Evolutionary conservation across 1,284 basidiomycete genomes (phyloP).

Genomic region (Xanthoconium separans): DNA sequence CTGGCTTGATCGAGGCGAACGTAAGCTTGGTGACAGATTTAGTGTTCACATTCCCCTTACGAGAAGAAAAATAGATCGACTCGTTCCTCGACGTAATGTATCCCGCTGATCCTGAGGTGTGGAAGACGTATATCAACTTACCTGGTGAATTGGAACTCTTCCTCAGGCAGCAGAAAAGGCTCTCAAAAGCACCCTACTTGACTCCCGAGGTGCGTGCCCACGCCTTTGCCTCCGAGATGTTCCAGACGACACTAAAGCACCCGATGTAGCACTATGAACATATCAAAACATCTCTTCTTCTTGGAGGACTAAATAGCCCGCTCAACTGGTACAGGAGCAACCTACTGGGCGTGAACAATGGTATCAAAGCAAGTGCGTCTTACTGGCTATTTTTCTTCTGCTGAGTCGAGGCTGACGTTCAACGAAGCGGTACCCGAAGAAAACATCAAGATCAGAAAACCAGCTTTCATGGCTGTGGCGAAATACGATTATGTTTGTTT

Average conservation of each 20-base stretch:
- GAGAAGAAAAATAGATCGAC: constrained; percentile 23
- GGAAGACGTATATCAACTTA: constrained; percentile 34
- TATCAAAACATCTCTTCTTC: constrained; percentile 20
- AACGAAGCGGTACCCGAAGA: constrained; percentile 23
- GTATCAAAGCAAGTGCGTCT: constrained; percentile 22
- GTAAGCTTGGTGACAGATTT: constrained; percentile 14
- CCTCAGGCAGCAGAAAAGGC: constrained; percentile 24
- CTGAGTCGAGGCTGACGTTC: not conserved
- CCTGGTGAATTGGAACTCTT: constrained; percentile 33
- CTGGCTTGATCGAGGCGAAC: constrained; percentile 31
- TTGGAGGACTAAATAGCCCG: constrained; percentile 31
- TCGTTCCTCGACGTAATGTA: constrained; percentile 34
- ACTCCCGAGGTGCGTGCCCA: constrained; percentile 28
- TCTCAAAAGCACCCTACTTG: constrained; percentile 32
- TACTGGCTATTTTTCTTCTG: not conserved
- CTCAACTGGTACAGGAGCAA: constrained; percentile 32
- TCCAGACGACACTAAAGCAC: not conserved
- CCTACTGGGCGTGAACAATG: constrained; percentile 26
- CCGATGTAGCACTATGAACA: constrained; percentile 27
- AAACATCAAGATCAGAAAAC: constrained; percentile 27
- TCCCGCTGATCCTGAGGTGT: constrained; percentile 33
- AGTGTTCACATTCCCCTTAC: no score
- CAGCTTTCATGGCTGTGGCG: constrained; percentile 32
- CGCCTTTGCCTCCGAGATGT: not conserved
- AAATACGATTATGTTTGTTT: constrained; percentile 31